phyloP scores from a whole-genome alignment of 306 rosid genomes.

The Cucurbita moschata region DNA sequence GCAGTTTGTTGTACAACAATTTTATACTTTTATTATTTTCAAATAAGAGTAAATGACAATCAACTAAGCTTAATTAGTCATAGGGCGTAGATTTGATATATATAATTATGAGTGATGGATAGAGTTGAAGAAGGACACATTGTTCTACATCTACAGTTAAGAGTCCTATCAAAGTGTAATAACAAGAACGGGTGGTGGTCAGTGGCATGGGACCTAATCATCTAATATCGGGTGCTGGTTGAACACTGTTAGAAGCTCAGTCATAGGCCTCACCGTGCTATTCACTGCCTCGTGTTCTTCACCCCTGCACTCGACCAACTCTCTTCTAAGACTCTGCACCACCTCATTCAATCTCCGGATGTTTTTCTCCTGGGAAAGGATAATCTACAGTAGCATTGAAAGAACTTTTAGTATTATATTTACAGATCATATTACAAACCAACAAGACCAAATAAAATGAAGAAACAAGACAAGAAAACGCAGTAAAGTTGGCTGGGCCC shows the following conservation, averaged over 20 bases:
- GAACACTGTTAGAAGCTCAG: conserved; percentile 32
- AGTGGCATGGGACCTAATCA: conserved; percentile 16
- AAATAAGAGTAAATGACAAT: not conserved
- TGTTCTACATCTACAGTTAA: not conserved
- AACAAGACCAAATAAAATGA: not conserved
- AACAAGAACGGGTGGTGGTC: not conserved
- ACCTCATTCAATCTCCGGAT: conserved; percentile 42
- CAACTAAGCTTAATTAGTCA: not conserved
- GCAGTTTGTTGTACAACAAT: not conserved
- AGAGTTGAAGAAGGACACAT: not conserved
- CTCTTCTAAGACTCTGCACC: conserved; percentile 31
- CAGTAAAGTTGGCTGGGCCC: not conserved
- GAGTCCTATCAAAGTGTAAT: not conserved
- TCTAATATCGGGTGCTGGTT: conserved; percentile 33
- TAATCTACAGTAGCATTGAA: conserved; percentile 26
- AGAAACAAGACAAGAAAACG: not conserved
- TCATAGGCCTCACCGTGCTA: conserved; percentile 21
- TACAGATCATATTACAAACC: not conserved
- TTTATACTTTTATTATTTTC: not conserved
- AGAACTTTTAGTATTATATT: not conserved
- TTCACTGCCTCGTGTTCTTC: conserved; percentile 24
- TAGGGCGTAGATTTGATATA: not conserved
- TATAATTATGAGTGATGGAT: not conserved
- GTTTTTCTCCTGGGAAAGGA: conserved; percentile 54
- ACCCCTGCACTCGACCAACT: conserved; percentile 31